Percentiles rank a stretch among this genome's conserved stretches.
phyloP scores from a whole-genome alignment of 371 early-diverging fungal genomes.

The Actinomucor elegans region DNA sequence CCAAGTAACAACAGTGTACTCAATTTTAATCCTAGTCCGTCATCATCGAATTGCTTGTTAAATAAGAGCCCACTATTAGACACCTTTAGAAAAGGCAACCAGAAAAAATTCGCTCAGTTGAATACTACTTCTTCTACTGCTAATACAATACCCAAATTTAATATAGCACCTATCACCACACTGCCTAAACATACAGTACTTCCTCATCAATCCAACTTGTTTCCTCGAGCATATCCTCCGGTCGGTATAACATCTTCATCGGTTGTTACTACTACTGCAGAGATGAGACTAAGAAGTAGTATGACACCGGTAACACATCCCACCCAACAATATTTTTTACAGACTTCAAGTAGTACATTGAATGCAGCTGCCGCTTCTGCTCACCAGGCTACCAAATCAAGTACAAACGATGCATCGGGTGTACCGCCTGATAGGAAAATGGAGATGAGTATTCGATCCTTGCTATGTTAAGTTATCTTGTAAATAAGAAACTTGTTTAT shows the following conservation, averaged over 20 bases:
- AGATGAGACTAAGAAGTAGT: neutral
- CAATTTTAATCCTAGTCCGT: too few species aligned
- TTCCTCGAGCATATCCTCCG: too few species aligned
- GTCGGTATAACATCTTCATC: too few species aligned
- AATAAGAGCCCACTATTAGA: too few species aligned
- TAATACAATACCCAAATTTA: conserved; percentile 21
- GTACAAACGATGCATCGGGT: conserved; percentile 13
- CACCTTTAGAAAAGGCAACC: too few species aligned
- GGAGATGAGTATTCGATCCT: conserved; percentile 39
- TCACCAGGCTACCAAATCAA: conserved; percentile 22
- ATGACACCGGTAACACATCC: conserved; percentile 34
- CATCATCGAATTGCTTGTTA: too few species aligned
- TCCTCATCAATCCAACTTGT: neutral
- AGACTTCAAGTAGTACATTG: conserved; percentile 44
- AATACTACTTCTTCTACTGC: neutral
- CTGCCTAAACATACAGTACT: too few species aligned
- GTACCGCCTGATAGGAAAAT: conserved; percentile 18
- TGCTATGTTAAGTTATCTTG: conserved; percentile 25
- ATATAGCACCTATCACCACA: conserved; percentile 36
- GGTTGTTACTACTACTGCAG: too few species aligned
- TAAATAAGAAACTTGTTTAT: too few species aligned
- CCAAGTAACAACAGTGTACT: neutral
- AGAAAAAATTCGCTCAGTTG: neutral
- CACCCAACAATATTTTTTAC: conserved; percentile 46
- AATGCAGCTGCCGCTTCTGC: conserved; percentile 45